Evolutionary conservation across 2,329 filamentous ascomycete species (phyloP).

Genomic region (Ramularia endophylla): DNA sequence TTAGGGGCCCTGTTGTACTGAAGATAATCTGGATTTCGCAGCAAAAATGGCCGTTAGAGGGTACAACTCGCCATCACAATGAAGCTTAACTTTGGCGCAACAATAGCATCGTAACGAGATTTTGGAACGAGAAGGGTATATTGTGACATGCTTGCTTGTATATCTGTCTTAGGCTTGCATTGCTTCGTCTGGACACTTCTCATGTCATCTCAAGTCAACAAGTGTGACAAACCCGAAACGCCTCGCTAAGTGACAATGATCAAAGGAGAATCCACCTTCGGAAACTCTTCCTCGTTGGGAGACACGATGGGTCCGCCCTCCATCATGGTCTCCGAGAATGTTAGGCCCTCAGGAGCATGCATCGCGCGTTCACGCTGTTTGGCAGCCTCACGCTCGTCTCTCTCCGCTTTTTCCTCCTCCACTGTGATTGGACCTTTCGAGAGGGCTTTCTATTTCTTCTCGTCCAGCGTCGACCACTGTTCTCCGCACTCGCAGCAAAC

Average conservation of each 20-base stretch:
- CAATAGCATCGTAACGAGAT: no score
- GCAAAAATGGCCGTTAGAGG: no score
- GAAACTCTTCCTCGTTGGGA: no score
- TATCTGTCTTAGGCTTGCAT: not conserved
- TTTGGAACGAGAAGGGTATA: no score
- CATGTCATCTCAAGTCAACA: not conserved
- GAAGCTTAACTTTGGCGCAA: no score
- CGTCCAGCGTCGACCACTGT: slow-evolving; percentile 55
- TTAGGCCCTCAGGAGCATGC: slow-evolving; percentile 1
- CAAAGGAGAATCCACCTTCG: not conserved
- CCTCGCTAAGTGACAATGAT: slow-evolving; percentile 8
- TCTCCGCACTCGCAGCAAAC: slow-evolving; percentile 93
- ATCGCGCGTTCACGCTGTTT: no score
- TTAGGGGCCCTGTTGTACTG: no score
- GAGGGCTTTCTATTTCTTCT: slow-evolving; percentile 19
- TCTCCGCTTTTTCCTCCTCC: slow-evolving; percentile 1
- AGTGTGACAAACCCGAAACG: slow-evolving; percentile 3
- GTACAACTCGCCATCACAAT: no score
- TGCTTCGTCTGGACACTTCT: not conserved
- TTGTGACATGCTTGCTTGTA: slow-evolving; percentile 1
- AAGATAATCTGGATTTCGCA: no score
- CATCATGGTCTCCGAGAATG: slow-evolving; percentile 4
- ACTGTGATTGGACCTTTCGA: slow-evolving; percentile 1
- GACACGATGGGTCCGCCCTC: no score
- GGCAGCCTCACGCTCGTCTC: no score